phyloP scores from a whole-genome alignment of 1,139 yeast genomes.

The Kodamaea fungicola region DNA sequence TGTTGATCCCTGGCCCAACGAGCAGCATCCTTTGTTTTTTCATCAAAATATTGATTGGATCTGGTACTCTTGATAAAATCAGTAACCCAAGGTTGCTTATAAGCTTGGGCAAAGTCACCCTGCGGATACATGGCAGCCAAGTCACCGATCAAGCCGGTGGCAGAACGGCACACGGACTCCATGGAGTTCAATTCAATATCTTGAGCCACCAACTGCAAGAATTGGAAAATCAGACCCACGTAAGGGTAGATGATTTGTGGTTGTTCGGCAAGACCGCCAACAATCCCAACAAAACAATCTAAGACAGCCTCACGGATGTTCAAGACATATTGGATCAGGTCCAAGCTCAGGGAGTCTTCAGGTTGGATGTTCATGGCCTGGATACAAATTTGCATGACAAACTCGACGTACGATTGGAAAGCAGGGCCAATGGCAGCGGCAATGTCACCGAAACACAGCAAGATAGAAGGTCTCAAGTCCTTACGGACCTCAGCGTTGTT shows the following conservation, averaged over 20 bases:
- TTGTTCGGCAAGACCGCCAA: conserved; percentile 72
- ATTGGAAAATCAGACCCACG: conserved; percentile 66
- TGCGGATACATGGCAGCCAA: conserved; percentile 81
- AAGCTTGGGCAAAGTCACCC: conserved; percentile 65
- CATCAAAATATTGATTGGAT: conserved; percentile 55
- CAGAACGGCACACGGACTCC: conserved; percentile 70
- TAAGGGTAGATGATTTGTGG: conserved; percentile 68
- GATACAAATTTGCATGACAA: conserved; percentile 69
- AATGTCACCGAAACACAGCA: conserved; percentile 95
- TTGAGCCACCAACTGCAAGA: conserved; percentile 55
- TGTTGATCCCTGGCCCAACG: conserved; percentile 96
- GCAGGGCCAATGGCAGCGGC: conserved; percentile 81
- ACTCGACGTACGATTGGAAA: conserved; percentile 72
- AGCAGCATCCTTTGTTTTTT: conserved; percentile 79
- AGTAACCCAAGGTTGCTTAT: conserved; percentile 72
- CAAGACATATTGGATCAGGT: conserved; percentile 72
- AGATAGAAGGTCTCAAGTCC: conserved; percentile 80
- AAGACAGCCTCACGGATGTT: conserved; percentile 79
- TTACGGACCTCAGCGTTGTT: conserved; percentile 65
- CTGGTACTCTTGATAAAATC: conserved; percentile 75
- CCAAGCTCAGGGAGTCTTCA: conserved; percentile 56
- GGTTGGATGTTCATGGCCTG: conserved; percentile 54
- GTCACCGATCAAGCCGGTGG: conserved; percentile 90
- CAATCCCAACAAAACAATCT: conserved; percentile 93
- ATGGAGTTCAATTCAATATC: conserved; percentile 58